Evolutionary conservation across 352 stramenopile species (phyloP).

Genomic region (Hyaloperonospora arabidopsidis): DNA sequence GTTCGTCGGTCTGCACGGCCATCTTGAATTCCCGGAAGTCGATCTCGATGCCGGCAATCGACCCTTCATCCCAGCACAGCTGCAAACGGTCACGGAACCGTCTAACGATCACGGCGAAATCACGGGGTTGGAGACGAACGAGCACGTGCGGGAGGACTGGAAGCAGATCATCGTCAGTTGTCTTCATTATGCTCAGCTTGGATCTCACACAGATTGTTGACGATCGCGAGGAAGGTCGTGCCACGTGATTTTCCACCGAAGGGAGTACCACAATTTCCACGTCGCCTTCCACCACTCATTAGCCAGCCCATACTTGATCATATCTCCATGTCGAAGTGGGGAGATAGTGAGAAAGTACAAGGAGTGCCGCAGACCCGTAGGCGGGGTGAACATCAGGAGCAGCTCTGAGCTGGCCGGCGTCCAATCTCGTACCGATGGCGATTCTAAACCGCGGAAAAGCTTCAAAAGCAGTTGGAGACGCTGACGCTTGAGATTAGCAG

Average conservation of each 20-base stretch:
- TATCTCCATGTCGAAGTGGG: too few relatives aligned
- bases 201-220: too few relatives aligned
- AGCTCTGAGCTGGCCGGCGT: not conserved
- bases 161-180: too few relatives aligned
- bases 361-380: not conserved
- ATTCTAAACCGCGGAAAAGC: too few relatives aligned
- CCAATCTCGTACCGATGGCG: not conserved
- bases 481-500: not conserved
- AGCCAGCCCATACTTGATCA: too few relatives aligned
- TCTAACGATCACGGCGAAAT: not conserved
- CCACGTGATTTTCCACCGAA: too few relatives aligned
- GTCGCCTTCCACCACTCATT: too few relatives aligned
- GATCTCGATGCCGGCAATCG: slow-evolving; percentile 2
- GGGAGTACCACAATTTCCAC: too few relatives aligned
- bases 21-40: not conserved
- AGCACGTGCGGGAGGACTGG: too few relatives aligned
- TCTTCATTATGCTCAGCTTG: too few relatives aligned
- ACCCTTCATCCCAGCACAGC: not conserved
- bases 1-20: not conserved
- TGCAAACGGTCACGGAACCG: not conserved
- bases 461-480: not conserved
- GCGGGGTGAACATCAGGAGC: not conserved
- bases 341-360: not conserved
- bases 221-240: too few relatives aligned
- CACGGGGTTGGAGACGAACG: not conserved